Conservation (phyloP, 257 asterid species). For the Osmanthus fragrans region DNA sequence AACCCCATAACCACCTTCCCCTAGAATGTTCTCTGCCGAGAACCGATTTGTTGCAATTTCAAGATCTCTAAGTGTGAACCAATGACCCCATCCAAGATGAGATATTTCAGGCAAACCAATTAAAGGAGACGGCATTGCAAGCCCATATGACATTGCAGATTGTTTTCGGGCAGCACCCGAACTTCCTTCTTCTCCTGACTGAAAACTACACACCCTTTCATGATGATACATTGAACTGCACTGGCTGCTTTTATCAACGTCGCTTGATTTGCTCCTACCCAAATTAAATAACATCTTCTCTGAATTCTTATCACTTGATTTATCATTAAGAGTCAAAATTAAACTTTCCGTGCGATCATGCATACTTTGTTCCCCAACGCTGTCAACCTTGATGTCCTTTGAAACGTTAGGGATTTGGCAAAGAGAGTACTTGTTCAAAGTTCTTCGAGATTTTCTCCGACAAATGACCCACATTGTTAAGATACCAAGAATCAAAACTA, state of each 20-base stretch:
- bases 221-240: conserved; percentile 71
- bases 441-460: conserved; percentile 64
- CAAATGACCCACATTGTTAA: conserved; percentile 71
- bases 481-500: conserved; percentile 68
- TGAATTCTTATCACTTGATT: conserved; percentile 56
- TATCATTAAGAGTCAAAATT: conserved; percentile 53
- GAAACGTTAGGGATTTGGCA: conserved; percentile 75
- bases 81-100: conserved; percentile 99
- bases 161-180: conserved; percentile 63
- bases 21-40: conserved; percentile 67
- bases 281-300: conserved; percentile 73
- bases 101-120: conserved; percentile 90
- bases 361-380: conserved; percentile 47
- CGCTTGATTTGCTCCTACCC: conserved; percentile 76
- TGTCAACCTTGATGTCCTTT: conserved; percentile 78
- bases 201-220: conserved; percentile 72
- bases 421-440: conserved; percentile 47
- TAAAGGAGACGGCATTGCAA: conserved; percentile 77
- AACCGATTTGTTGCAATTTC: conserved; percentile 80
- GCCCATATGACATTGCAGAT: conserved; percentile 56
- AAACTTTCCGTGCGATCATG: conserved; percentile 50
- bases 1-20: conserved; percentile 98
- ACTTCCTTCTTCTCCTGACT: conserved; percentile 95
- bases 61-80: conserved; percentile 98
- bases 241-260: conserved; percentile 79